Evolutionary conservation across 345 rosid species (phyloP), one percentile per base, ranked within the genome.

Genomic region (Citrus reticulata): DNA sequence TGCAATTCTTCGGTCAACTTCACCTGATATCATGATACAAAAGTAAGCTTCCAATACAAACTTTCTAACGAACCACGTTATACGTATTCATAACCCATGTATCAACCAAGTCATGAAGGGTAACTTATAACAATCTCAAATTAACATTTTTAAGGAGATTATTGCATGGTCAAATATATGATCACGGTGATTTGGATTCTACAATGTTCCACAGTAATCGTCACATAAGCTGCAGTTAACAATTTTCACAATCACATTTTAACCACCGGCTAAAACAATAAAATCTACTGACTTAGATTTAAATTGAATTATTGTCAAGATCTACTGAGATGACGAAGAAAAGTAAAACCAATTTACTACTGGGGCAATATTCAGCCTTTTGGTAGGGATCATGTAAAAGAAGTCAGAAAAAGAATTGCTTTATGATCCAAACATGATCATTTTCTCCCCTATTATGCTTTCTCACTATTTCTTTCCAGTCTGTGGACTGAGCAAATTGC

Each of bases 1-100:
- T 27, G 97, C 91, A 79, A 95, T 92, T 88, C 98, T 89, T 81
- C 93, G 84, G 87, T 95, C 99, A 42, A 91, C 97, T 88, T 95
- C 98, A 84, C 98, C 99, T 95, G 82, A 81, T 40, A 74, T 83
- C 24, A 80, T 51, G 75, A 81, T 64, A 39, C 51, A 70, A 77
- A 64, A 4, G 40, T 32, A 40, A 70, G 73, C 67, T 82, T 75
- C 40, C 51, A 25, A 63, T 29, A 22, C 20, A 42, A 46, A 29
- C 30, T 74, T 24, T 46, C 34, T 10, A 7, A 75, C 13, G 32
- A 75, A 75, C 51, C 17, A 59, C 8, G 6, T 40, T 61, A 20
- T 32, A 29, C 11, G 8, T 37, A 29, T 64, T 64, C 10, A 30
- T 7, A 32, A 17, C 6, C n/a, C 40, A 30, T 30, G 68, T 20